phyloP scores from a whole-genome alignment of 192 early-diverging fungal species.

The Umbelopsis sp. region DNA sequence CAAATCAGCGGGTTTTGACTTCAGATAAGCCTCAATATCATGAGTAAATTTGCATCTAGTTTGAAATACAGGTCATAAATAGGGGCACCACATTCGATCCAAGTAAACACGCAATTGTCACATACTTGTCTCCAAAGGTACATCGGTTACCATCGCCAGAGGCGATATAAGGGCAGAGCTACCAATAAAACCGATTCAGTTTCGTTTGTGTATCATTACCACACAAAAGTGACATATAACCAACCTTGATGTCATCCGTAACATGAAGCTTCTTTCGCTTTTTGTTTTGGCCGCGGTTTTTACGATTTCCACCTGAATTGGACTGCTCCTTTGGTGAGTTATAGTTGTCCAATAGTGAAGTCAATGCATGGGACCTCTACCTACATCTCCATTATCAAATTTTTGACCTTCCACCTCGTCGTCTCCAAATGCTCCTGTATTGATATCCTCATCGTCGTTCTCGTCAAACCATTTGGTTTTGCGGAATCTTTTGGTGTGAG shows the following conservation, averaged over 20 bases:
- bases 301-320: neutral
- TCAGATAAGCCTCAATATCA: slow-evolving; percentile 74
- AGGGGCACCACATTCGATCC: neutral
- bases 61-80: neutral
- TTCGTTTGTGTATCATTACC: neutral
- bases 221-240: neutral
- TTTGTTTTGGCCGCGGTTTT: slow-evolving; percentile 28
- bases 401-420: slow-evolving; percentile 21
- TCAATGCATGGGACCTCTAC: neutral
- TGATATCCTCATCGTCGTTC: neutral
- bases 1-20: slow-evolving; percentile 74
- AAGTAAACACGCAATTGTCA: neutral
- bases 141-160: slow-evolving; percentile 47
- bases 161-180: slow-evolving; percentile 56
- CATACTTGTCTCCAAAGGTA: slow-evolving; percentile 40
- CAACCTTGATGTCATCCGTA: slow-evolving; percentile 28
- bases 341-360: neutral
- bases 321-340: neutral
- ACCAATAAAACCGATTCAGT: neutral
- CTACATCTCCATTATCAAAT: slow-evolving; percentile 6
- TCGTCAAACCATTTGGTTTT: slow-evolving; percentile 27
- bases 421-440: slow-evolving; percentile 23
- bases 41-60: slow-evolving; percentile 77
- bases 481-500: slow-evolving; percentile 4
- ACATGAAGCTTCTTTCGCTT: slow-evolving; percentile 29